These are phyloP conservation scores for Eremomyces bilateralis DNA, from an alignment of 495 filamentous ascomycete species.

Conservation along the genomic window DNA sequence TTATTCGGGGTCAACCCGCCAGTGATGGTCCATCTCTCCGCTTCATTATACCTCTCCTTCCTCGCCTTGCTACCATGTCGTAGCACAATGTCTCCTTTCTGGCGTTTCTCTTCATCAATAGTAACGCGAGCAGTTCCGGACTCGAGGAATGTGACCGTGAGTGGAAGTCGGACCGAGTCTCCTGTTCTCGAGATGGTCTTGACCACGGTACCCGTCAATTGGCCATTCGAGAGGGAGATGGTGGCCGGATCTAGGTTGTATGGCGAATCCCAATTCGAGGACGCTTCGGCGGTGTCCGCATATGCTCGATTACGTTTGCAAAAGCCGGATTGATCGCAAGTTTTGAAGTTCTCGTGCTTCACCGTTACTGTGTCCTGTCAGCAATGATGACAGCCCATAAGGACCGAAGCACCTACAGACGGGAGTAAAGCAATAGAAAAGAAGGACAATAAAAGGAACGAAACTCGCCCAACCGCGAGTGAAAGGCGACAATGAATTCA, in stretches of 20 bases:
- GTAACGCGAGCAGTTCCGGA: constrained; percentile 71
- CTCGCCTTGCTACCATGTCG: constrained; percentile 62
- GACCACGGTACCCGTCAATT: constrained; percentile 53
- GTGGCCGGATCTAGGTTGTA: constrained; percentile 55
- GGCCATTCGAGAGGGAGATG: constrained; percentile 54
- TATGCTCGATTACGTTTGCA: constrained; percentile 82
- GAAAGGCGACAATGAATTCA: no score
- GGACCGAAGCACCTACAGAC: constrained; percentile 11
- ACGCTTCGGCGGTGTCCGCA: constrained; percentile 51
- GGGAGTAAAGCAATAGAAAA: constrained; percentile 14
- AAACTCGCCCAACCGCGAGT: constrained; percentile 10
- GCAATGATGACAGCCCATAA: neutral
- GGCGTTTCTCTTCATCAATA: constrained; percentile 73
- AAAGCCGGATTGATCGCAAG: constrained; percentile 83
- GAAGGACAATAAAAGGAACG: constrained; percentile 10
- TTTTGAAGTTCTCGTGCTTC: constrained; percentile 93
- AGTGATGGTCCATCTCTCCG: constrained; percentile 67
- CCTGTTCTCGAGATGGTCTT: constrained; percentile 47
- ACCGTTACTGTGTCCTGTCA: constrained; percentile 37
- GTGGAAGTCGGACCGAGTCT: constrained; percentile 50
- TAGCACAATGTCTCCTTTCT: constrained; percentile 74
- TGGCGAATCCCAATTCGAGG: constrained; percentile 52
- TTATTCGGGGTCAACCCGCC: constrained; percentile 51
- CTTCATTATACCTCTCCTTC: constrained; percentile 88
- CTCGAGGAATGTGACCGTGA: constrained; percentile 70